Conservation (phyloP, 2,329 filamentous ascomycete species). For the Helminthosporium solani region DNA sequence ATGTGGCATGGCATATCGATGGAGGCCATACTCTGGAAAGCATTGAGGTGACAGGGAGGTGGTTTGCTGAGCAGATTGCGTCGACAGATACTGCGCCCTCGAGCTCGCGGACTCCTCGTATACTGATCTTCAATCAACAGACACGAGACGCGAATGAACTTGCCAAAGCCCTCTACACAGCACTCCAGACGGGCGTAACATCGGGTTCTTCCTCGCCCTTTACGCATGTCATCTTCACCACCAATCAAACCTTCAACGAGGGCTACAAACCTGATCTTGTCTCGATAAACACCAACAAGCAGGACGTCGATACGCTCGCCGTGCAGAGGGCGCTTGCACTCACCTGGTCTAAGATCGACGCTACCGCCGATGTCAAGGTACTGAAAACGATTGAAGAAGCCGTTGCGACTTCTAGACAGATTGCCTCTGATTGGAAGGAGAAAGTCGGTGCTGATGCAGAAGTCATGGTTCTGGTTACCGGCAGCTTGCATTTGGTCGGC, state of each 20-base stretch:
- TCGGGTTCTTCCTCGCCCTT: slow-evolving; percentile 53
- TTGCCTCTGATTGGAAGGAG: slow-evolving; percentile 34
- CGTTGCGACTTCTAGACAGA: slow-evolving; percentile 56
- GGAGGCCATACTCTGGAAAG: slow-evolving; percentile 87
- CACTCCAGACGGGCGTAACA: slow-evolving; percentile 46
- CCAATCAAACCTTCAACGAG: slow-evolving; percentile 67
- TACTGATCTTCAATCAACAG: slow-evolving; percentile 91
- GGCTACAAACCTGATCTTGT: slow-evolving; percentile 66
- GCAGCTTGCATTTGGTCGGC: slow-evolving; percentile 81
- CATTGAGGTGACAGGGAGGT: slow-evolving; percentile 71
- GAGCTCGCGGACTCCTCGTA: slow-evolving; percentile 44
- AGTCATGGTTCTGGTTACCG: slow-evolving; percentile 71
- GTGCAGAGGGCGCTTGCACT: slow-evolving; percentile 69
- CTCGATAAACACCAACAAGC: slow-evolving; percentile 60
- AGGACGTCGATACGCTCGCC: slow-evolving; percentile 58
- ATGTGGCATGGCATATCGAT: slow-evolving; percentile 76
- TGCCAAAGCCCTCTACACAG: slow-evolving; percentile 62
- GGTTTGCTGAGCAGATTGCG: slow-evolving; percentile 62
- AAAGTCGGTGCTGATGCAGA: slow-evolving; percentile 38
- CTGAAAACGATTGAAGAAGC: slow-evolving; percentile 69
- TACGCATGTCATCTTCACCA: slow-evolving; percentile 74
- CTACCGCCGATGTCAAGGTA: slow-evolving; percentile 54
- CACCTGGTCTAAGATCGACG: slow-evolving; percentile 53
- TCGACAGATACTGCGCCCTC: slow-evolving; percentile 36
- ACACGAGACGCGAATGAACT: slow-evolving; percentile 72